Percentiles rank a stretch among this genome's conserved stretches.
Conservation (phyloP, 306 rosid genomes). For the Malus sylvestris region DNA sequence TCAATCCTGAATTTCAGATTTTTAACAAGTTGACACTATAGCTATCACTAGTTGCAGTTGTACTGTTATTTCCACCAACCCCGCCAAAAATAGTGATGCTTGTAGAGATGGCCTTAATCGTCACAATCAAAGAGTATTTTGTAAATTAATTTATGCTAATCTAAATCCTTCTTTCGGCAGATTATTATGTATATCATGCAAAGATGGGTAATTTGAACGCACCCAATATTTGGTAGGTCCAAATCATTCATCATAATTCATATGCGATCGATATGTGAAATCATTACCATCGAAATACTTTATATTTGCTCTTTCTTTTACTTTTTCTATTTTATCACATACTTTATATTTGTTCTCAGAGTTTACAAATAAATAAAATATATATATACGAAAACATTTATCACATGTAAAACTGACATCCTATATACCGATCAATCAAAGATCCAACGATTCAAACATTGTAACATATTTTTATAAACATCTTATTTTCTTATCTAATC, state of each 20-base stretch:
- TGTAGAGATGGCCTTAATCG: not conserved
- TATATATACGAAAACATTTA: no score
- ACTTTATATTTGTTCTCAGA: not conserved
- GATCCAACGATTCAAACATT: not conserved
- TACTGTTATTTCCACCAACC: not conserved
- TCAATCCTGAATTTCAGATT: not conserved
- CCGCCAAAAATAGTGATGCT: not conserved
- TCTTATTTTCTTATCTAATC: not conserved
- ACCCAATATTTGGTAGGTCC: constrained; percentile 3
- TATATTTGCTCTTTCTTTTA: not conserved
- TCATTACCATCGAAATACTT: not conserved
- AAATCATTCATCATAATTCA: constrained; percentile 10
- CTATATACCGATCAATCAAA: not conserved
- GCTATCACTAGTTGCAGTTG: constrained; percentile 2
- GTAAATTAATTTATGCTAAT: not conserved
- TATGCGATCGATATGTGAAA: not conserved
- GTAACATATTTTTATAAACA: not conserved
- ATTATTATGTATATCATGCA: not conserved
- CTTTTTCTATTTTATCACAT: not conserved
- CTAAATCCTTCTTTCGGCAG: not conserved
- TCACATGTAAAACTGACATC: not conserved
- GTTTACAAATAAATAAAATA: not conserved
- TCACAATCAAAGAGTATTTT: not conserved
- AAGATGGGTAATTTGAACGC: constrained; percentile 20
- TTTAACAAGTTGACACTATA: not conserved